Conservation (phyloP, 73 alveolate species). For the Symbiodinium natans region DNA sequence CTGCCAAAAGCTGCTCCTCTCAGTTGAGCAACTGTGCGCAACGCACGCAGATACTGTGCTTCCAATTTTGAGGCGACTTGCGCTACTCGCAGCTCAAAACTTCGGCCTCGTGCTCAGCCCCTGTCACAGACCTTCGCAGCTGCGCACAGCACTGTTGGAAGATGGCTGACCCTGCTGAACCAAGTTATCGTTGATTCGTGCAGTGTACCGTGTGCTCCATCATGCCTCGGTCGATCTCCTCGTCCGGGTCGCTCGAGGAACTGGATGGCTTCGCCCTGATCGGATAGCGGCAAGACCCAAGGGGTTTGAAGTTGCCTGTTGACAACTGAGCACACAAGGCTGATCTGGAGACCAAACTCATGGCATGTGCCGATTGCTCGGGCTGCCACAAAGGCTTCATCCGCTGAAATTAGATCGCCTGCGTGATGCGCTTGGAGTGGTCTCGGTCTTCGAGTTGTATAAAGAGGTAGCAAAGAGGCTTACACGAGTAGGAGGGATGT, state of each 20-base stretch:
- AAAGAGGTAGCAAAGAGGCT: too few relatives aligned
- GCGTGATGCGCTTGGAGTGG: background rate
- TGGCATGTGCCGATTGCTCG: background rate
- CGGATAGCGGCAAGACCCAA: background rate
- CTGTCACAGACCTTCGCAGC: background rate
- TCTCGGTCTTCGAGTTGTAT: too few relatives aligned
- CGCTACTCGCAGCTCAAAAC: background rate
- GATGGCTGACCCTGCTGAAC: too few relatives aligned
- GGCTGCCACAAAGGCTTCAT: constrained; percentile 57
- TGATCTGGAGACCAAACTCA: background rate
- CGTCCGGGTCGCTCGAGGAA: background rate
- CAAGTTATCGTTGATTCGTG: too few relatives aligned
- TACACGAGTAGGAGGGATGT: too few relatives aligned
- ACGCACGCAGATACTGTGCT: too few relatives aligned
- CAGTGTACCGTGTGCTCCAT: too few relatives aligned
- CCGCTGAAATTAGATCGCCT: constrained; percentile 62
- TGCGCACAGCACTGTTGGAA: too few relatives aligned
- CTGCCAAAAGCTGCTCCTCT: constrained; percentile 83
- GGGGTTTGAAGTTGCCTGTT: background rate
- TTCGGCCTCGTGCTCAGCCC: constrained; percentile 8
- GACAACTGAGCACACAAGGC: background rate
- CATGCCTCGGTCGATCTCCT: background rate
- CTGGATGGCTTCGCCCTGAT: constrained; percentile 9
- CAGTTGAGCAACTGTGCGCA: background rate
- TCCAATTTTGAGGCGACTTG: too few relatives aligned